phyloP scores from a whole-genome alignment of 345 rosid species.

The Anacardium occidentale region DNA sequence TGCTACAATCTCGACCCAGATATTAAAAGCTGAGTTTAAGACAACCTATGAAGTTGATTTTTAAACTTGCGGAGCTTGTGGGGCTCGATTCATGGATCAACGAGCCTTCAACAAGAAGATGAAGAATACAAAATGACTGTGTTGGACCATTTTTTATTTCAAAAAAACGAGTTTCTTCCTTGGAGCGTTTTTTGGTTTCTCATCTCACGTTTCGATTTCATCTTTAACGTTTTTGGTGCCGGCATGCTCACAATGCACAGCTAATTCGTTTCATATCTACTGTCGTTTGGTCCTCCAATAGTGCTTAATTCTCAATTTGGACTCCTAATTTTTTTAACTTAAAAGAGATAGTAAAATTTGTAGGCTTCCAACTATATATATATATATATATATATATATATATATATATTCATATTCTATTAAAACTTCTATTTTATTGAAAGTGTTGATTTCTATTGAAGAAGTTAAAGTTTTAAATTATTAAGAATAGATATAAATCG shows the following conservation, averaged over 20 bases:
- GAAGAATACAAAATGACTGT: conserved; percentile 12
- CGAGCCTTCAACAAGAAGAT: conserved; percentile 15
- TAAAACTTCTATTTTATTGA: no score
- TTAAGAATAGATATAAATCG: no score
- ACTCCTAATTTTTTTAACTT: no score
- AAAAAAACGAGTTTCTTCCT: neutral
- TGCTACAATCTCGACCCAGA: conserved; percentile 25
- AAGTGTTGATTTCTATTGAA: no score
- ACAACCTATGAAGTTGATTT: conserved; percentile 23
- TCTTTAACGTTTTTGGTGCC: conserved; percentile 12
- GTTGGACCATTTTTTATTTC: conserved; percentile 5
- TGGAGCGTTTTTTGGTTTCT: neutral
- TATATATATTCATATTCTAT: no score
- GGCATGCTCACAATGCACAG: neutral
- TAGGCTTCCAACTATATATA: no score
- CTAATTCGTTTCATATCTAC: no score
- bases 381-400: no score
- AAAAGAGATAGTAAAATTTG: no score
- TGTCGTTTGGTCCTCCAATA: no score
- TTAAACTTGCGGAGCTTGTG: conserved; percentile 23
- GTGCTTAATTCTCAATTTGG: no score
- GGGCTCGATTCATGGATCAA: conserved; percentile 32
- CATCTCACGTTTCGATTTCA: neutral
- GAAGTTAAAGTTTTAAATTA: no score
- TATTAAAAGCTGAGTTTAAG: conserved; percentile 6